phyloP scores from a whole-genome alignment of 306 rosid species.

The Cucumis hystrix region DNA sequence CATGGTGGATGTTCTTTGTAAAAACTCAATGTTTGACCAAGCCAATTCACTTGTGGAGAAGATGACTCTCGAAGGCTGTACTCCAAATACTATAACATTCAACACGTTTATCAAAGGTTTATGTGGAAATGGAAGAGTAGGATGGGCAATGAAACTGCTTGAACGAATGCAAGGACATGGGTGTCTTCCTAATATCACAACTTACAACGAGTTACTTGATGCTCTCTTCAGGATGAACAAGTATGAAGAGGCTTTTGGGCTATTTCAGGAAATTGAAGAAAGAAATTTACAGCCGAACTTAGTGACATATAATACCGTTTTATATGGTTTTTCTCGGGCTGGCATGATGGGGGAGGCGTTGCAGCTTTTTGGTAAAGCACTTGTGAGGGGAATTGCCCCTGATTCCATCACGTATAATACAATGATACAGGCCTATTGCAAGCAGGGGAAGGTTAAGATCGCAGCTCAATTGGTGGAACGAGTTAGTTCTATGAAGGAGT shows the following conservation, averaged over 20 bases:
- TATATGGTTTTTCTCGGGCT: slow-evolving; percentile 48
- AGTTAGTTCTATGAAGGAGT: slow-evolving; percentile 25
- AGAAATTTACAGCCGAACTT: slow-evolving; percentile 29
- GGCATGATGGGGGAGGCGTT: slow-evolving; percentile 45
- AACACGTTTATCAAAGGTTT: slow-evolving; percentile 68
- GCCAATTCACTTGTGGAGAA: slow-evolving; percentile 46
- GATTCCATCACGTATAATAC: slow-evolving; percentile 49
- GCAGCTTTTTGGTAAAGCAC: slow-evolving; percentile 57
- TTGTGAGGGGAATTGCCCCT: slow-evolving; percentile 40
- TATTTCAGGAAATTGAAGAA: slow-evolving; percentile 46
- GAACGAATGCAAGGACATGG: slow-evolving; percentile 45
- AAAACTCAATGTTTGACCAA: slow-evolving; percentile 41
- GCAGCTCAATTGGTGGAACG: slow-evolving; percentile 44
- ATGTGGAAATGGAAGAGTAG: slow-evolving; percentile 41
- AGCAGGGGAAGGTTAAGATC: slow-evolving; percentile 46
- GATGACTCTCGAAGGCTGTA: slow-evolving; percentile 56
- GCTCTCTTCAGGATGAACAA: slow-evolving; percentile 46
- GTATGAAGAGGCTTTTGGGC: slow-evolving; percentile 45
- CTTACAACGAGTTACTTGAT: slow-evolving; percentile 65
- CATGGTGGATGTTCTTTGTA: slow-evolving; percentile 77
- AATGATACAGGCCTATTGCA: slow-evolving; percentile 40
- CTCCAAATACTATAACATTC: slow-evolving; percentile 59
- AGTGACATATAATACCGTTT: slow-evolving; percentile 62
- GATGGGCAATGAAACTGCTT: slow-evolving; percentile 46
- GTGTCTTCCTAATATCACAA: slow-evolving; percentile 56